phyloP scores from a whole-genome alignment of 2,329 filamentous ascomycete genomes.

The Fusarium duplospermum region DNA sequence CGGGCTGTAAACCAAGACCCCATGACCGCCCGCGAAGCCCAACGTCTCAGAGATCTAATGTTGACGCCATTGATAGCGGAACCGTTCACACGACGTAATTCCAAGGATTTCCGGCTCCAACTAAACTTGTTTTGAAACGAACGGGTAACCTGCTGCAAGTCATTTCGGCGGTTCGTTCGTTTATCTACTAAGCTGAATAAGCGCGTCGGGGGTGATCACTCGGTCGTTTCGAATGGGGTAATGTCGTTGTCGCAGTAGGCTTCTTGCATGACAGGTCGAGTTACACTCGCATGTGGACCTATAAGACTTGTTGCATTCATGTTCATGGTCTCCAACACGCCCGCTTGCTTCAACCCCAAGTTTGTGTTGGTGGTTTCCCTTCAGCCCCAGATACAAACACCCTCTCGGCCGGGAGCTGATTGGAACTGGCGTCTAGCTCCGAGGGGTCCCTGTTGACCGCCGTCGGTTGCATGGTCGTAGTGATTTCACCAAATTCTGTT shows the following conservation, averaged over 20 bases:
- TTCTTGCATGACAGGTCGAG: background rate
- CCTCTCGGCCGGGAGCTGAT: background rate
- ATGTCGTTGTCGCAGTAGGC: background rate
- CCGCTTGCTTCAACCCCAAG: background rate
- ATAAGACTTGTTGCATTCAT: background rate
- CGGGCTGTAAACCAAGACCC: background rate
- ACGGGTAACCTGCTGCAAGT: background rate
- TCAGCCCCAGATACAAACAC: background rate
- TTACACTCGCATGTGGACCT: background rate
- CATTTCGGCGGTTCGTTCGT: background rate
- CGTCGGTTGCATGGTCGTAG: background rate
- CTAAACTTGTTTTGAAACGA: background rate
- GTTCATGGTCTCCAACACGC: background rate
- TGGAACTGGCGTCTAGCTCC: background rate
- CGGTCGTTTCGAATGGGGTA: background rate
- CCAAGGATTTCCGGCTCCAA: background rate
- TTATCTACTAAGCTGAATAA: slow-evolving; percentile 1
- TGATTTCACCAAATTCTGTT: background rate
- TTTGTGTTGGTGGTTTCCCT: background rate
- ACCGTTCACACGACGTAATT: background rate
- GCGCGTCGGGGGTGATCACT: background rate
- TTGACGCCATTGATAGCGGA: background rate
- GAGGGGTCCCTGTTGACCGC: background rate
- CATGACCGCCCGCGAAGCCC: background rate
- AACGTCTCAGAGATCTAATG: background rate